Base-by-base conservation (phyloP, 495 filamentous ascomycete genomes). In the Aspergillus asperescens region DNA sequence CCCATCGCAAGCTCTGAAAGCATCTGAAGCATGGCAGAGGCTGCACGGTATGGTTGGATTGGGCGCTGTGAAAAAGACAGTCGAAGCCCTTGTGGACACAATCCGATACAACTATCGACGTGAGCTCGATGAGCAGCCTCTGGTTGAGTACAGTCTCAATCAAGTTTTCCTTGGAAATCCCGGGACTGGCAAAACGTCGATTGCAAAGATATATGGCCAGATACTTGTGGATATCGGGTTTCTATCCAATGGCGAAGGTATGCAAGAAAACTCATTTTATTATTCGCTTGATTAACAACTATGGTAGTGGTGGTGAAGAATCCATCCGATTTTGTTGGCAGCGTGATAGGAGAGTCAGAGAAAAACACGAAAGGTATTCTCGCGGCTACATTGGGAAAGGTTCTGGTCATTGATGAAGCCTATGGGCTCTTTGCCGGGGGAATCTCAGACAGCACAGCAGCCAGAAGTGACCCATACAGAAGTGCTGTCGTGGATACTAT, bases 401-500 rank as follows among this genome's bases (percentile, higher is more conserved):
- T 90, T 9, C 72, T 90, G 1, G 77, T 90, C 2, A 89, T 90
- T 10, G 87, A 91, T 56, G 86, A 90, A 57, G 86, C 84, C 0
- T 89, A 91, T 51, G 76, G 71, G 53, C 67, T 85, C 0, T 75
- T 67, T 48, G 49, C 59, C 1, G 71, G 72, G 20, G 61, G 50
- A 4, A 54, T 41, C 10, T 59, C 57, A 12, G 50, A 42, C 25
- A 60, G 60, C n/a, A 24, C 53, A n/a, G 3, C 39, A 48, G n/a
- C 48, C 23, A 51, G n/a, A n/a, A n/a, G n/a, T n/a, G 83, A 90
- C 57, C 58, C 64, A 0, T 90, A 73, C 71, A 84, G 78, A 56
- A 81, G 75, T 1, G 84, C 82, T 7, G 81, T 88, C 7, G 68
- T 87, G 4, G 84, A 89, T 4, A 92, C 89, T 0, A 83, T 93